Evolutionary conservation across 2,329 filamentous ascomycete genomes (phyloP), one percentile per base, ranked within the genome.

Genomic region (Rutstroemia sp.): DNA sequence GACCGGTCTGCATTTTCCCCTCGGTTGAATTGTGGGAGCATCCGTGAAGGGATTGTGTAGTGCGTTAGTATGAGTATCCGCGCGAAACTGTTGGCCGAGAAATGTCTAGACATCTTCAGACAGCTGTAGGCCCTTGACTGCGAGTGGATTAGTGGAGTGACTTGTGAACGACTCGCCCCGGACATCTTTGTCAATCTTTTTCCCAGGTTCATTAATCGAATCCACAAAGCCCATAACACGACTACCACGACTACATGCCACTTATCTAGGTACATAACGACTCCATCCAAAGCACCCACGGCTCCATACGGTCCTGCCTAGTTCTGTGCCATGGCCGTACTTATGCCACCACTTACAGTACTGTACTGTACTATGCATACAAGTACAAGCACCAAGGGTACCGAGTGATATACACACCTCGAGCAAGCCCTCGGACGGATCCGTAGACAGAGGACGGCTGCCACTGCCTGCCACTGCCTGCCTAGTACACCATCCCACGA

Each of bases 221-320:
- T 50, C 53, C 46, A 55, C 46, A 55, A 50, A 56, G 38, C 36
- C 47, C 49, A 51, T 45, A 51, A 56, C 47, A 56, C 47, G 53
- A 56, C 48, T n/a, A 46, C 51, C 47, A 56, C 47, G 53, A 56
- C 48, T 34, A 46, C 51, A 48, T 19, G 14, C 40, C 17, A 47
- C 36, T 27, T 23, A 30, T 52, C 51, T 47, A 53, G 51, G 44
- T 49, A 42, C 36, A 44, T 45, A 17, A 8, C 39, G 16, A n/a
- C 16, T 42, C 39, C 16, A 42, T 19, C 14, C 17, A 42, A 7
- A 16, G 39, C 16, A 25, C 25, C 19, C 19, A 19, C 19, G 23
- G 23, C 23, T 23, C 23, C 23, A 23, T 23, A 23, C 23, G 23
- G 23, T 23, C 3, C 23, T 23, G 23, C 23, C 23, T 23, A 23